phyloP scores from a whole-genome alignment of 768 basidiomycete species.

The Lentinula lateritia region DNA sequence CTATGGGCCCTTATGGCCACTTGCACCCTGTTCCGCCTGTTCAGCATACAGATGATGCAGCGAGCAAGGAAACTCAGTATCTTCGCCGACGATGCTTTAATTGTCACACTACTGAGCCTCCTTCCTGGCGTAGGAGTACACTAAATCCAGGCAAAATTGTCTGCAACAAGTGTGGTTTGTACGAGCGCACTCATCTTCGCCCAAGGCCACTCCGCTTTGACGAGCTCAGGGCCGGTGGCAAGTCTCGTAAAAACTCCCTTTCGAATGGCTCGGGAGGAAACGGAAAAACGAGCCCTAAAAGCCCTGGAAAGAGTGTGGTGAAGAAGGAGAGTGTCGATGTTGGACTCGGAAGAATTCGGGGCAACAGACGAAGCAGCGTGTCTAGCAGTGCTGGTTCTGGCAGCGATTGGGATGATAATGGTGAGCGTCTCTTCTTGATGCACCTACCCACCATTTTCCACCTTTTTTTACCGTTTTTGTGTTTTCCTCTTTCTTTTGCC shows the following conservation, averaged over 20 bases:
- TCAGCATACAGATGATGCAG: slow-evolving; percentile 87
- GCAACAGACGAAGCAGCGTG: not conserved
- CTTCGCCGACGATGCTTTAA: slow-evolving; percentile 86
- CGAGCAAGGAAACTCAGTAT: slow-evolving; percentile 87
- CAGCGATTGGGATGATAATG: slow-evolving; percentile 81
- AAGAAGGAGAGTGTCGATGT: slow-evolving; percentile 63
- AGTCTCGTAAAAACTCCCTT: slow-evolving; percentile 55
- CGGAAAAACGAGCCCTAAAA: not conserved
- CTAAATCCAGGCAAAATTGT: slow-evolving; percentile 91
- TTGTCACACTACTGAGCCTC: slow-evolving; percentile 88
- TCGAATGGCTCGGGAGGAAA: slow-evolving; percentile 9
- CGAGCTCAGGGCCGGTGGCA: slow-evolving; percentile 82
- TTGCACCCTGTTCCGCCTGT: slow-evolving; percentile 43
- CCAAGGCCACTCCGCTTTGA: slow-evolving; percentile 82
- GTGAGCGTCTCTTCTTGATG: slow-evolving; percentile 35
- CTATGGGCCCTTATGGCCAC: slow-evolving; percentile 14
- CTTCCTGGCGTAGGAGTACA: slow-evolving; percentile 82
- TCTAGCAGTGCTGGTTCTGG: slow-evolving; percentile 35
- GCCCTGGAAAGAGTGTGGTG: slow-evolving; percentile 21
- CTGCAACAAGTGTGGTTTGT: slow-evolving; percentile 91
- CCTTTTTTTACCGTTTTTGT: slow-evolving; percentile 5
- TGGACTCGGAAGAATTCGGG: not conserved
- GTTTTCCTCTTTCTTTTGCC: slow-evolving; percentile 9
- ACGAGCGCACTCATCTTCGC: slow-evolving; percentile 83
- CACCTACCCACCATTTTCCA: not conserved